A percentile compares a stretch with the other conserved stretches of the same genome.
Conservation (phyloP, 2,329 filamentous ascomycete species). For the Exophiala spinifera region DNA sequence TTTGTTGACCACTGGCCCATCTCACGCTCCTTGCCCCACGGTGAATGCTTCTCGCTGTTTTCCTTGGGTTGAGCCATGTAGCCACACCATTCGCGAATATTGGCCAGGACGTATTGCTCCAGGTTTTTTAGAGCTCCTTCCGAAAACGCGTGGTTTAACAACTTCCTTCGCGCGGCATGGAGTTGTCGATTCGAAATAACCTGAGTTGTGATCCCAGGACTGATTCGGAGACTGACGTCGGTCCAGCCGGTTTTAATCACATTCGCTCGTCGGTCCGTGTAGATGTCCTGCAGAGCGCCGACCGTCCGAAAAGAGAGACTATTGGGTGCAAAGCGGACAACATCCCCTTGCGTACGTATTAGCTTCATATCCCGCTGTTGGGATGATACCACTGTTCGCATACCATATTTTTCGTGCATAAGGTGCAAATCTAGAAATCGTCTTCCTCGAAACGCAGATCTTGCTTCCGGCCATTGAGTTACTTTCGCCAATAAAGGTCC, state of each 20-base stretch:
- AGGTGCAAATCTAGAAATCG: constrained; percentile 32
- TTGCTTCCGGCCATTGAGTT: constrained; percentile 37
- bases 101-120: constrained; percentile 46
- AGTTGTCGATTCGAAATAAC: constrained; percentile 26
- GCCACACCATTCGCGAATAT: constrained; percentile 41
- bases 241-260: constrained; percentile 51
- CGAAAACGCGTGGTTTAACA: constrained; percentile 38
- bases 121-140: constrained; percentile 39
- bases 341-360: constrained; percentile 19
- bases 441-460: constrained; percentile 31
- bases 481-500: constrained; percentile 63
- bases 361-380: not conserved
- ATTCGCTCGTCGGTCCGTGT: constrained; percentile 43
- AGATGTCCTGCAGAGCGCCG: constrained; percentile 45
- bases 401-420: constrained; percentile 35
- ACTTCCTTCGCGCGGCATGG: constrained; percentile 30
- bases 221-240: constrained; percentile 47
- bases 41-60: constrained; percentile 1
- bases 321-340: constrained; percentile 32
- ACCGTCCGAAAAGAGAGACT: constrained; percentile 28
- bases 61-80: constrained; percentile 20
- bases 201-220: constrained; percentile 38
- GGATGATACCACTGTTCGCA: not conserved
- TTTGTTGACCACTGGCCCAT: constrained; percentile 46
- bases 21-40: constrained; percentile 43